Evolutionary conservation across 2,329 filamentous ascomycete species (phyloP).

Genomic region (Botrytis galanthina): DNA sequence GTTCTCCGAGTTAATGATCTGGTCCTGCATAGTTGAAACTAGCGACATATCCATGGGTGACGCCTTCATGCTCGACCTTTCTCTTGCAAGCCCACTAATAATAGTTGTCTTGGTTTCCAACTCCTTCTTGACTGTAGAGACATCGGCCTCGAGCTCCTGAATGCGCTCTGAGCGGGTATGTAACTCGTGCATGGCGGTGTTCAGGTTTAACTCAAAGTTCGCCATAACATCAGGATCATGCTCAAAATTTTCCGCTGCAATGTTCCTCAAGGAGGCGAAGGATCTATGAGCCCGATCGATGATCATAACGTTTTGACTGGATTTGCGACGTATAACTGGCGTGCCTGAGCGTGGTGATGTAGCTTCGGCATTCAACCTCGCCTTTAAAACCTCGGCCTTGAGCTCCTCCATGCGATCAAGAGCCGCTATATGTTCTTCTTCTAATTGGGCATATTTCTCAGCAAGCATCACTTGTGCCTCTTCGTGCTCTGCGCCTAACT

Average conservation of each 20-base stretch:
- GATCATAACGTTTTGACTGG: slow-evolving; percentile 81
- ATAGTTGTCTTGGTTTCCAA: slow-evolving; percentile 97
- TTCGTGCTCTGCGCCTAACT: slow-evolving; percentile 73
- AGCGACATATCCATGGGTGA: slow-evolving; percentile 89
- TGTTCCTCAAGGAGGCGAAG: slow-evolving; percentile 82
- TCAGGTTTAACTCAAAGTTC: slow-evolving; percentile 88
- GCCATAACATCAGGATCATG: slow-evolving; percentile 79
- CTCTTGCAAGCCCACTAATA: slow-evolving; percentile 88
- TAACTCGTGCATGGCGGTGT: slow-evolving; percentile 88
- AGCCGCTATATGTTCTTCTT: slow-evolving; percentile 76
- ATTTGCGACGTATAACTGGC: slow-evolving; percentile 88
- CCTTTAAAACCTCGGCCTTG: slow-evolving; percentile 79
- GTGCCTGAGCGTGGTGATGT: slow-evolving; percentile 61
- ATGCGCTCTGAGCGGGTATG: slow-evolving; percentile 84
- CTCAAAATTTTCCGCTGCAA: slow-evolving; percentile 84
- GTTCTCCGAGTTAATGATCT: slow-evolving; percentile 82
- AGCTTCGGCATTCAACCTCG: slow-evolving; percentile 53
- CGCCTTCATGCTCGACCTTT: slow-evolving; percentile 82
- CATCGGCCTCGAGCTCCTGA: slow-evolving; percentile 82
- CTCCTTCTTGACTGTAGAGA: slow-evolving; percentile 82
- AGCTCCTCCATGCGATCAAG: slow-evolving; percentile 87
- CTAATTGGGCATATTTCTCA: slow-evolving; percentile 77
- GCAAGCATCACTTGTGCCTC: slow-evolving; percentile 69
- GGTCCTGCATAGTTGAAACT: slow-evolving; percentile 80
- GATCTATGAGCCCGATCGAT: slow-evolving; percentile 91